Evolutionary conservation across 768 basidiomycete species (phyloP), one percentile per base, ranked within the genome.

Genomic region (Tylopilus intermedius): DNA sequence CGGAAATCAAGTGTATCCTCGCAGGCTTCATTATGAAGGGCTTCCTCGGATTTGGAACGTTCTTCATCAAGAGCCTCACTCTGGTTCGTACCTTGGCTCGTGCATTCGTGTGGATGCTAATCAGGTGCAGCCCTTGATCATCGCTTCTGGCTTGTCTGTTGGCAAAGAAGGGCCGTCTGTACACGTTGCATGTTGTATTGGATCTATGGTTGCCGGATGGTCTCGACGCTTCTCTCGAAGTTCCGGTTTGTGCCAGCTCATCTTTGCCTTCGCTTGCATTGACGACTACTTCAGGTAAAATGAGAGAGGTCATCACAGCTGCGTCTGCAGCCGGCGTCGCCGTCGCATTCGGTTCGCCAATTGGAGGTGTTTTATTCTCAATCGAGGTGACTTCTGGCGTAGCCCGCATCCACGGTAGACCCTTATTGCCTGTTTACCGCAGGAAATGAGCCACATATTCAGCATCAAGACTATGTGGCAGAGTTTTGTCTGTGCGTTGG

Each of bases 401-500:
- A 35, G 21, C 45, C 18, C 6, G 4, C 27, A 37, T 45, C n/a
- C 18, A 15, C 2, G 32, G 13, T 40, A 5, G 9, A 55, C 24
- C 39, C 32, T 49, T 30, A 60, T 50, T 42, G 26, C 37, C 32
- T 22, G 8, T 35, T 27, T n/a, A 8, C 26, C 11, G 21, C 62
- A 94, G 91, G 96, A 99, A 82, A 99, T 99, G 96, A 95, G 91
- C 69, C 89, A 93, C 67, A 87, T 83, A 37, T 98, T 97, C 69
- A 95, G 89, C 52, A 94, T 94, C 71, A 88, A 92, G 70, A 98
- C 95, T 5, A 96, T 98, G 93, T 98, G 95, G 95, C 78, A 86
- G 63, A 94, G 91, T 65, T 96, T 98, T 70, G 87, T 98, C 66
- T 98, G 96, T 68, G 96, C 96, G 32, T 77, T 99, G 44, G 88